Percentiles rank a stretch among this genome's conserved stretches.
phyloP scores from a whole-genome alignment of 2,329 filamentous ascomycete genomes.

The Proliferodiscus dingleyae region DNA sequence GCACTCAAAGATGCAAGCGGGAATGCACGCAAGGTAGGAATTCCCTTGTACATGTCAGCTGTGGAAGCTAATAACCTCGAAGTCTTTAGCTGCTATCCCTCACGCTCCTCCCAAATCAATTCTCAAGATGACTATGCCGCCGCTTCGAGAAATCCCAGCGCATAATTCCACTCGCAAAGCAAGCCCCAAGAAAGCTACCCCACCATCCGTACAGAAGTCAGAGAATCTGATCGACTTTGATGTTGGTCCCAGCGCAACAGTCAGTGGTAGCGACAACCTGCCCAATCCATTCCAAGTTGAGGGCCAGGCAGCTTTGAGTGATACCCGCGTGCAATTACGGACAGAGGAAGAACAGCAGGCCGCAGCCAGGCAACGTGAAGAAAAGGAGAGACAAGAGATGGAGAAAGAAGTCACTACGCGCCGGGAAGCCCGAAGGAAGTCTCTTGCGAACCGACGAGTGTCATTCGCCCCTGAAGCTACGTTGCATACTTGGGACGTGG shows the following conservation, averaged over 20 bases:
- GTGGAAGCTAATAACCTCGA: conserved; percentile 12
- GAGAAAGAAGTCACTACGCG: conserved; percentile 64
- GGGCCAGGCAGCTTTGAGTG: conserved; percentile 32
- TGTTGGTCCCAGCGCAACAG: conserved; percentile 17
- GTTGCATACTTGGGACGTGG: conserved; percentile 90
- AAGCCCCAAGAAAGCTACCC: conserved; percentile 28
- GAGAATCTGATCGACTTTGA: conserved; percentile 28
- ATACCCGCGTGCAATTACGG: conserved; percentile 56
- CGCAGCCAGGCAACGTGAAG: conserved; percentile 64
- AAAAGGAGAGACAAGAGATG: conserved; percentile 54
- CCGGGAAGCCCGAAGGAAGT: conserved; percentile 86
- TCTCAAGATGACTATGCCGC: conserved; percentile 72
- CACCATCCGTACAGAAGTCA: conserved; percentile 16
- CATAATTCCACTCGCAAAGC: conserved; percentile 26
- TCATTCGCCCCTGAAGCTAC: conserved; percentile 97
- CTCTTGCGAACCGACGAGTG: conserved; percentile 84
- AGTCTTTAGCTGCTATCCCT: conserved; percentile 28
- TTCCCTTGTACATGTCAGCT: conserved; percentile 31
- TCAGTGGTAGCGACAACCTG: conserved; percentile 36
- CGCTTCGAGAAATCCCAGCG: conserved; percentile 61
- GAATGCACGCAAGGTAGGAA: conserved; percentile 70
- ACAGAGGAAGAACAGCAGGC: conserved; percentile 69
- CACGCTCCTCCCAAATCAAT: conserved; percentile 61
- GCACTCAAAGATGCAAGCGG: conserved; percentile 69
- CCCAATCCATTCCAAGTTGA: conserved; percentile 43